Percentiles rank a stretch among this genome's conserved stretches.
phyloP scores from a whole-genome alignment of 352 stramenopile species.

The Pythium sp. region DNA sequence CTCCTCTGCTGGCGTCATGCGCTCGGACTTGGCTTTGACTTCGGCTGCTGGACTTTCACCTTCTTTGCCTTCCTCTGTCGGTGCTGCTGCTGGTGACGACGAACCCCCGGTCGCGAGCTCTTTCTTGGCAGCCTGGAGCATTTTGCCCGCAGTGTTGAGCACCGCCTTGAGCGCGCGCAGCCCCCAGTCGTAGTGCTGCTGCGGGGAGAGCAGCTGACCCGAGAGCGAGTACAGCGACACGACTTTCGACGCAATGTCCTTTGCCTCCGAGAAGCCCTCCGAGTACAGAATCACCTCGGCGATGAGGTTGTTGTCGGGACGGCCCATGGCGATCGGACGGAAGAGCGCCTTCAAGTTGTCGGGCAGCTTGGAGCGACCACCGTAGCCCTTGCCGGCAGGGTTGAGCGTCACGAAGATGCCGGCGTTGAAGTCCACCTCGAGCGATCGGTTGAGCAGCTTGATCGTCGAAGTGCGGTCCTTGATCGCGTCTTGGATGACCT shows the following conservation, averaged over 20 bases:
- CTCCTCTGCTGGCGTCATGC: slow-evolving; percentile 73
- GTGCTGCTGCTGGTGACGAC: background rate
- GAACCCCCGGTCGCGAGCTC: slow-evolving; percentile 27
- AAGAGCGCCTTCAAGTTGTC: slow-evolving; percentile 96
- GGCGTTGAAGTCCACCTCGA: slow-evolving; percentile 92
- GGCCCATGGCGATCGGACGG: slow-evolving; percentile 90
- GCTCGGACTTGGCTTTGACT: slow-evolving; percentile 12
- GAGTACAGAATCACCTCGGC: slow-evolving; percentile 92
- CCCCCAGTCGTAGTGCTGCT: slow-evolving; percentile 95
- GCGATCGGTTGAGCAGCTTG: slow-evolving; percentile 73
- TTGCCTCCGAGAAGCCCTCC: slow-evolving; percentile 89
- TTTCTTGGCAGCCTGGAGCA: slow-evolving; percentile 85
- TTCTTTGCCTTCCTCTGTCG: slow-evolving; percentile 17
- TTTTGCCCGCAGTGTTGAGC: slow-evolving; percentile 91
- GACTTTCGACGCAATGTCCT: slow-evolving; percentile 90
- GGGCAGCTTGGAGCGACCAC: slow-evolving; percentile 89
- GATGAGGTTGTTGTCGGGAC: slow-evolving; percentile 93
- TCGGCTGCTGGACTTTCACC: background rate
- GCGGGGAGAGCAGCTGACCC: slow-evolving; percentile 77
- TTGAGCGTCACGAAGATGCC: slow-evolving; percentile 97
- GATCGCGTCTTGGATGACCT: slow-evolving; percentile 94
- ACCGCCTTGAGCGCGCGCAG: slow-evolving; percentile 93
- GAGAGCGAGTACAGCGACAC: slow-evolving; percentile 91
- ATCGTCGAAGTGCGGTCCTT: slow-evolving; percentile 78
- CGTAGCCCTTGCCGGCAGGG: slow-evolving; percentile 92